Percentiles rank a stretch among this genome's conserved stretches.
phyloP scores from a whole-genome alignment of 805 yeast species.

The Candida orba region DNA sequence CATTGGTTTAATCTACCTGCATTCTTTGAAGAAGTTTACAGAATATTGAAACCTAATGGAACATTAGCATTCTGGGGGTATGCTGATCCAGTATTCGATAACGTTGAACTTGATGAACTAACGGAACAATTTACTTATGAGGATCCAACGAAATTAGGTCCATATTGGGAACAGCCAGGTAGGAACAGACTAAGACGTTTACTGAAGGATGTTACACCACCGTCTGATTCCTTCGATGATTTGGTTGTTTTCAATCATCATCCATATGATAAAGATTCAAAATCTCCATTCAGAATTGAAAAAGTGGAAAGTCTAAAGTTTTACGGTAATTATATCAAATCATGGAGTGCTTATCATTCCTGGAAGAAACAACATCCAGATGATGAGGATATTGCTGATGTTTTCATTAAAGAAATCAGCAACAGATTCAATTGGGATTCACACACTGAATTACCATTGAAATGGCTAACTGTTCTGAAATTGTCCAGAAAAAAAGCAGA shows the following conservation, averaged over 20 bases:
- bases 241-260: slow-evolving; percentile 26
- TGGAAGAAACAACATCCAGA: slow-evolving; percentile 33
- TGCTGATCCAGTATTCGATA: slow-evolving; percentile 57
- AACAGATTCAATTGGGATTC: slow-evolving; percentile 39
- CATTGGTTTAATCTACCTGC: slow-evolving; percentile 69
- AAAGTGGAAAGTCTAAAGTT: slow-evolving; percentile 36
- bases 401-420: slow-evolving; percentile 30
- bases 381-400: slow-evolving; percentile 29
- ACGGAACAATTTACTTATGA: slow-evolving; percentile 45
- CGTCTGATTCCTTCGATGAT: slow-evolving; percentile 35
- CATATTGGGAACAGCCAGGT: slow-evolving; percentile 87
- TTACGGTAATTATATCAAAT: slow-evolving; percentile 47
- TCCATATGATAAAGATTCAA: slow-evolving; percentile 12
- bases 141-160: slow-evolving; percentile 45
- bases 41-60: slow-evolving; percentile 52
- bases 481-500: slow-evolving; percentile 30
- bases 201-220: slow-evolving; percentile 37
- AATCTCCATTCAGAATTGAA: slow-evolving; percentile 20
- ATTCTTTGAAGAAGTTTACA: slow-evolving; percentile 43
- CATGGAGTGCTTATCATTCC: slow-evolving; percentile 65
- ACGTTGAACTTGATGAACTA: slow-evolving; percentile 49
- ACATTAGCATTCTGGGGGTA: slow-evolving; percentile 77
- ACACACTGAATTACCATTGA: slow-evolving; percentile 32
- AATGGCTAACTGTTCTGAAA: slow-evolving; percentile 46
- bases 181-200: slow-evolving; percentile 42